Base-by-base conservation (phyloP, 129 eudicot species). In the Scalesia atractyloides region DNA sequence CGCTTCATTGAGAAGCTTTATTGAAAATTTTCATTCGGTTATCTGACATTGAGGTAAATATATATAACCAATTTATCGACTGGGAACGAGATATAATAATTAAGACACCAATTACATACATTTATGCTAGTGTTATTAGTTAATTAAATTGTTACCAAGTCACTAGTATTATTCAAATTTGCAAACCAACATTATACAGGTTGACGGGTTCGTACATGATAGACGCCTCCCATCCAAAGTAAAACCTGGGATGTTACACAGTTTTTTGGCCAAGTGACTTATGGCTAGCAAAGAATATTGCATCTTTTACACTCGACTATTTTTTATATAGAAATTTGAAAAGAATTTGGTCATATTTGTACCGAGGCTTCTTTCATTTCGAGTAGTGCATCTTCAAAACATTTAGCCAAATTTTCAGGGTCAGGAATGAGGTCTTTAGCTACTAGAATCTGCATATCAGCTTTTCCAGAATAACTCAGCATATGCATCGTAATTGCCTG, bases 401-500 rank as follows among this genome's bases (percentile, higher is more conserved):
- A 92, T 43, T 85, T 86, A 4, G 96, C 96, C 17, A 92, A 79
- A 72, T 76, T 56, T 49, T 87, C 76, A 0, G 90, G 88, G 13
- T 89, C 98, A 5, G 87, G 86, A 43, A 93, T 82, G 16, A 93
- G 76, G 9, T 93, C 98, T 75, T 89, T 93, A 5, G 98, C 98
- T 15, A 79, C 98, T 54, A 82, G 71, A 37, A 92, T 87, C 64
- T 92, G 95, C 90, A 92, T 57, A 43, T 89, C 88, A 0, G 95
- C 98, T 47, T 72, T 73, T 56, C 96, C 96, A n/a, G 83, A 92
- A 61, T 92, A 92, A 62, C 95, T 87, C 87, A 92, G 74, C 98
- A 91, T 86, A 72, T 88, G 96, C 91, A 91, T 82, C 44, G 96
- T 88, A 62, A 91, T 80, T 18, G 90, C 97, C 97, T 91, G 89